These are phyloP conservation scores for Lipomyces kockii DNA, from an alignment of 805 yeast genomes.

Conservation along the genomic window DNA sequence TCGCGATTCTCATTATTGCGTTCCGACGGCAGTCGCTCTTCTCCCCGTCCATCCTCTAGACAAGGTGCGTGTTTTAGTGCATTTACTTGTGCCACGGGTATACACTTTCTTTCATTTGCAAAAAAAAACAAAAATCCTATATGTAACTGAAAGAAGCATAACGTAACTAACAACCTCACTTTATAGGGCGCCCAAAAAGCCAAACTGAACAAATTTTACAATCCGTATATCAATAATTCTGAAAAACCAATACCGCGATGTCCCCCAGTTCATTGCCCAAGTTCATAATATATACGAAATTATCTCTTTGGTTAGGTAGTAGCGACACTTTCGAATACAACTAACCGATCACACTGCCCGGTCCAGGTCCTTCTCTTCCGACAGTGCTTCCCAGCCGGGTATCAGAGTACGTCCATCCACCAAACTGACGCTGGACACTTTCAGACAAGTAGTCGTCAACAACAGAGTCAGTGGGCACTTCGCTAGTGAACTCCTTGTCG, in stretches of 20 bases:
- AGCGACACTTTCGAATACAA: neutral
- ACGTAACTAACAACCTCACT: neutral
- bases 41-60: neutral
- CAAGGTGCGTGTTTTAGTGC: neutral
- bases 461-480: constrained; percentile 92
- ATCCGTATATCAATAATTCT: neutral
- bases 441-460: constrained; percentile 85
- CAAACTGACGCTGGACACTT: constrained; percentile 96
- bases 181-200: neutral
- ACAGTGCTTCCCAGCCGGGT: constrained; percentile 36
- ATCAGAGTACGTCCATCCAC: constrained; percentile 90
- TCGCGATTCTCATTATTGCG: neutral
- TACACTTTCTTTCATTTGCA: neutral
- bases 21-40: neutral
- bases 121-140: neutral
- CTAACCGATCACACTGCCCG: constrained; percentile 35
- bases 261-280: too few relatives aligned
- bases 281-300: neutral
- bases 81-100: neutral
- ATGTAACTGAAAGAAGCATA: neutral
- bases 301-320: neutral
- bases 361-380: constrained; percentile 32
- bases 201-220: neutral
- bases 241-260: neutral
- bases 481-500: constrained; percentile 88